Evolutionary conservation across 2,329 filamentous ascomycete genomes (phyloP).

Genomic region (Achaetomium macrosporum): DNA sequence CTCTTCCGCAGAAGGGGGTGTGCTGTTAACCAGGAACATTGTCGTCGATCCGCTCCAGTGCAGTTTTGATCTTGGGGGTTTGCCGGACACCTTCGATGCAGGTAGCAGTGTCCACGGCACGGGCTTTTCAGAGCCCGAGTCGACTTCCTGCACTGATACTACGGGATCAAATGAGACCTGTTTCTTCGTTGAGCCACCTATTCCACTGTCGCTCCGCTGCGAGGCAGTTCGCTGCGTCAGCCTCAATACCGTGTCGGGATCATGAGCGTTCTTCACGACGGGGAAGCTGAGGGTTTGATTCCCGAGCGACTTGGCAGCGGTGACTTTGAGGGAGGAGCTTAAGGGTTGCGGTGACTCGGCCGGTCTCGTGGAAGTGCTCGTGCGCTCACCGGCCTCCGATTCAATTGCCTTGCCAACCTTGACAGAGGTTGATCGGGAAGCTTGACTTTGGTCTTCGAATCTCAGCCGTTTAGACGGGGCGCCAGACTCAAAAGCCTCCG

Average conservation of each 20-base stretch:
- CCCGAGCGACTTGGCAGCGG: constrained; percentile 27
- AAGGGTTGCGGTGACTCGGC: constrained; percentile 22
- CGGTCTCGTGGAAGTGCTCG: neutral
- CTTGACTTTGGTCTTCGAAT: neutral
- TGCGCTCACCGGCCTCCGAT: neutral
- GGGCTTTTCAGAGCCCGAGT: neutral
- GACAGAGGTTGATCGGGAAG: neutral
- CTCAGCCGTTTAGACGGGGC: constrained; percentile 4
- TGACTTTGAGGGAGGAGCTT: constrained; percentile 29
- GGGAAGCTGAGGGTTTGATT: constrained; percentile 55
- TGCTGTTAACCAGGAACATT: constrained; percentile 29
- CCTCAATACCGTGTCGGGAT: constrained; percentile 55
- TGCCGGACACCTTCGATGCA: neutral
- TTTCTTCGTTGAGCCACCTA: constrained; percentile 29
- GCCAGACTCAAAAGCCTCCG: neutral
- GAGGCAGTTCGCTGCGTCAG: constrained; percentile 60
- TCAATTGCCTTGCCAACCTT: too few relatives aligned
- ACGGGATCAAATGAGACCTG: constrained; percentile 32
- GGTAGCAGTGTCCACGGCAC: neutral
- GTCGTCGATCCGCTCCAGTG: constrained; percentile 21
- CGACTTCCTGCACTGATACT: constrained; percentile 11
- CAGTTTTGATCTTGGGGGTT: constrained; percentile 3
- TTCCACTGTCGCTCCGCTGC: constrained; percentile 41
- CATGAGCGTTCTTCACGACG: constrained; percentile 70
- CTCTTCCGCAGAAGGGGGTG: constrained; percentile 34